phyloP scores from a whole-genome alignment of 2,329 filamentous ascomycete species.

The Neocucurbitaria cava region DNA sequence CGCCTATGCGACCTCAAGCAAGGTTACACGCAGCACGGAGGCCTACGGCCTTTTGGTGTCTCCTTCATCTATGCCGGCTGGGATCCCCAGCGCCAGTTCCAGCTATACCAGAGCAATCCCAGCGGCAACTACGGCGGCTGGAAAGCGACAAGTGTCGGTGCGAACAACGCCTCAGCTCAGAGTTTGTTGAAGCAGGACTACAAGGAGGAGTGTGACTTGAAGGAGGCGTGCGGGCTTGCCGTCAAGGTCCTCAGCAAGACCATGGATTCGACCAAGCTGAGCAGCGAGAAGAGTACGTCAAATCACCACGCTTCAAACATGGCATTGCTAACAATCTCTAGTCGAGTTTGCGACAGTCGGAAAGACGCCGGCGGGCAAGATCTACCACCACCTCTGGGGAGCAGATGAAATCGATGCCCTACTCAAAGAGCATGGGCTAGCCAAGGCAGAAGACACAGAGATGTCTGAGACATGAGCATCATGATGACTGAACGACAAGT shows the following conservation, averaged over 20 bases:
- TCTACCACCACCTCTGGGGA: constrained; percentile 97
- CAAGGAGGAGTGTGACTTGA: constrained; percentile 95
- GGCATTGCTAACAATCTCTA: constrained; percentile 50
- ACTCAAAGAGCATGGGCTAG: constrained; percentile 93
- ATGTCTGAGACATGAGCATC: constrained; percentile 42
- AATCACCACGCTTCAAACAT: not conserved
- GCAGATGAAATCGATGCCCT: constrained; percentile 95
- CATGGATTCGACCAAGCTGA: constrained; percentile 99
- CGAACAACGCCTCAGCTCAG: constrained; percentile 97
- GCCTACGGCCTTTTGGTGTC: constrained; percentile 95
- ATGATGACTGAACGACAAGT: constrained; percentile 28
- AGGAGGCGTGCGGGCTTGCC: constrained; percentile 95
- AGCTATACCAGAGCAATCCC: constrained; percentile 98
- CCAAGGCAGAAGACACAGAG: constrained; percentile 63
- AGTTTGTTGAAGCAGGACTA: constrained; percentile 99
- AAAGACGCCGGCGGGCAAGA: constrained; percentile 91
- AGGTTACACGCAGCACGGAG: constrained; percentile 98
- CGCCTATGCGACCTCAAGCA: constrained; percentile 98
- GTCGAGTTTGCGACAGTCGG: constrained; percentile 99
- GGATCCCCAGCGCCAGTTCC: constrained; percentile 95
- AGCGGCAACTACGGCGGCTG: constrained; percentile 98
- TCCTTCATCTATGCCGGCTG: constrained; percentile 99
- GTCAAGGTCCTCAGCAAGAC: constrained; percentile 99
- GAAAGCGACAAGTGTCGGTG: constrained; percentile 98
- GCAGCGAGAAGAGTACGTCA: constrained; percentile 94